Evolutionary conservation across 805 yeast genomes (phyloP).

Genomic region (Maudiozyma barnettii): DNA sequence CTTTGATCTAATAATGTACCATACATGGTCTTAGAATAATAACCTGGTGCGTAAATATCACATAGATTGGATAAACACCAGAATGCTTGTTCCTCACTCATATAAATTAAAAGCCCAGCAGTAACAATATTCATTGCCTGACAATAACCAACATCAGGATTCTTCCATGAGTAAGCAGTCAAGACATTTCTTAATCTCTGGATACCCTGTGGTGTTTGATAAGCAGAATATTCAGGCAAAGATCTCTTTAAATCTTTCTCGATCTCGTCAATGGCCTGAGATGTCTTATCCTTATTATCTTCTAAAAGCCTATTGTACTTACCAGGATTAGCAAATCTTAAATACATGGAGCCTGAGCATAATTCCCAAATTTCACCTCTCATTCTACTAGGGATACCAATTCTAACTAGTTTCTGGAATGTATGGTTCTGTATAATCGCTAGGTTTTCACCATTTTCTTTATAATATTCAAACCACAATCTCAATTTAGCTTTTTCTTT

Average conservation of each 20-base stretch:
- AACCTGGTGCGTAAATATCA: slow-evolving; percentile 85
- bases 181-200: slow-evolving; percentile 74
- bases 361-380: slow-evolving; percentile 97
- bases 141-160: slow-evolving; percentile 95
- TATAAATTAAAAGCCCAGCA: slow-evolving; percentile 69
- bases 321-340: slow-evolving; percentile 51
- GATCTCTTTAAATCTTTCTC: slow-evolving; percentile 93
- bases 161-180: slow-evolving; percentile 92
- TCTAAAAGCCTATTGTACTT: slow-evolving; percentile 51
- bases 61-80: slow-evolving; percentile 81
- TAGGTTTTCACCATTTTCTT: slow-evolving; percentile 75
- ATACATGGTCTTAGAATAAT: slow-evolving; percentile 94
- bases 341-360: slow-evolving; percentile 74
- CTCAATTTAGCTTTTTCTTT: slow-evolving; percentile 81
- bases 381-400: slow-evolving; percentile 87
- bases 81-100: slow-evolving; percentile 95
- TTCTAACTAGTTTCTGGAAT: slow-evolving; percentile 75
- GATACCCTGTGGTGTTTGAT: slow-evolving; percentile 80
- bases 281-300: slow-evolving; percentile 51
- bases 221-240: slow-evolving; percentile 91
- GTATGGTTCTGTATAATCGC: slow-evolving; percentile 63
- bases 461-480: slow-evolving; percentile 87
- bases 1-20: slow-evolving; percentile 91
- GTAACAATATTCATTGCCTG: slow-evolving; percentile 96
- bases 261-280: slow-evolving; percentile 89